Percentiles rank a stretch among this genome's conserved stretches.
Conservation (phyloP, 805 yeast species). For the Kuraishia cidri region DNA sequence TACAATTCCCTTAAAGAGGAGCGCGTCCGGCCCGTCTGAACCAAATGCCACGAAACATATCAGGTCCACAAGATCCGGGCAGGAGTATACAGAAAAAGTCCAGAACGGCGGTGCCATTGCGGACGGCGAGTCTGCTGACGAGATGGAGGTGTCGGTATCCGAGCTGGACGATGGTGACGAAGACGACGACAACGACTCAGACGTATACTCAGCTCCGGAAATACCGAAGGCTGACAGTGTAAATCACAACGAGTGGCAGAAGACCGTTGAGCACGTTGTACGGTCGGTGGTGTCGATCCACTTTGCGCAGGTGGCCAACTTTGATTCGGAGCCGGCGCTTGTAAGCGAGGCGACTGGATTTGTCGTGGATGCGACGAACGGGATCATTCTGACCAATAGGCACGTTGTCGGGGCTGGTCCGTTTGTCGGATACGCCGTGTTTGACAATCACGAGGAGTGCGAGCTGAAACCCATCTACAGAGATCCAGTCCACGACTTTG, state of each 20-base stretch:
- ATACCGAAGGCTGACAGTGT: too few species aligned
- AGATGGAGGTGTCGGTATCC: too few species aligned
- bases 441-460: constrained; percentile 91
- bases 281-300: constrained; percentile 84
- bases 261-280: constrained; percentile 73
- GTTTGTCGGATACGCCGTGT: constrained; percentile 82
- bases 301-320: constrained; percentile 77
- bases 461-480: constrained; percentile 80
- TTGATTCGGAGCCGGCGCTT: constrained; percentile 76
- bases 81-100: too few species aligned
- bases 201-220: neutral
- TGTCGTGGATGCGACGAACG: constrained; percentile 75
- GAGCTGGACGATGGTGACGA: too few species aligned
- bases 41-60: constrained; percentile 1
- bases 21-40: constrained; percentile 1
- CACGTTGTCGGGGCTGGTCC: constrained; percentile 97
- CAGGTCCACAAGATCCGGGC: too few species aligned
- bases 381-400: constrained; percentile 83
- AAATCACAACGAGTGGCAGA: constrained; percentile 60
- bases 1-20: constrained; percentile 5
- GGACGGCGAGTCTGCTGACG: too few species aligned
- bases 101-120: too few species aligned
- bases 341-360: constrained; percentile 94
- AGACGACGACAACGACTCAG: neutral
- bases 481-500: constrained; percentile 95